phyloP scores from a whole-genome alignment of 2,329 filamentous ascomycete genomes.

The Fusarium sp. region DNA sequence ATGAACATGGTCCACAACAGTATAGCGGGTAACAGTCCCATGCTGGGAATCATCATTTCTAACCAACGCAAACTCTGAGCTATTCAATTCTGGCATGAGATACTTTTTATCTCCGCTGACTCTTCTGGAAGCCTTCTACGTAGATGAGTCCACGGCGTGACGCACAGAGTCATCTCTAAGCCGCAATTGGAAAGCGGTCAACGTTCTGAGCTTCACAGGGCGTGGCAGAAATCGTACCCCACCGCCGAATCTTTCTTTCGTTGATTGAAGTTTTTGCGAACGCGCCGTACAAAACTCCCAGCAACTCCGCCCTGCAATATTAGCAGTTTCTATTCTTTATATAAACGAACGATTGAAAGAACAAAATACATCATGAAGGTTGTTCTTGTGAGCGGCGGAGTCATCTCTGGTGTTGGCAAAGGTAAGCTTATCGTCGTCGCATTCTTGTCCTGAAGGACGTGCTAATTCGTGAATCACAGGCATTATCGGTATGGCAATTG shows the following conservation, averaged over 20 bases:
- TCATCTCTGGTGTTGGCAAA: conserved; percentile 34
- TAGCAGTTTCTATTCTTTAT: neutral
- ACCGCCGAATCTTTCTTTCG: conserved; percentile 21
- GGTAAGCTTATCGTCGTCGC: conserved; percentile 9
- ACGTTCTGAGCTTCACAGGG: neutral
- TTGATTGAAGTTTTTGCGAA: conserved; percentile 22
- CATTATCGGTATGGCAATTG: conserved; percentile 21
- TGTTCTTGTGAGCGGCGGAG: conserved; percentile 35
- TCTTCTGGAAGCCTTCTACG: no score
- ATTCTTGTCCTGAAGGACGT: neutral
- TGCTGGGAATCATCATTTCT: neutral
- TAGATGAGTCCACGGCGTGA: neutral
- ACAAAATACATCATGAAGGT: conserved; percentile 23
- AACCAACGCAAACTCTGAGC: no score
- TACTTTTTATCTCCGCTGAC: neutral
- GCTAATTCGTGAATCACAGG: conserved; percentile 16
- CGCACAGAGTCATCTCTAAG: neutral
- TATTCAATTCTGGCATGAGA: no score
- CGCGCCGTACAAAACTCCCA: conserved; percentile 4
- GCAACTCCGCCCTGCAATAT: conserved; percentile 6
- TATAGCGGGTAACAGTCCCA: neutral
- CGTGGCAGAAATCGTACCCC: conserved; percentile 29
- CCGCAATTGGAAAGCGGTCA: neutral
- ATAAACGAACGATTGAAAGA: conserved; percentile 1
- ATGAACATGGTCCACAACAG: no score